phyloP scores from a whole-genome alignment of 352 stramenopile genomes.

The Phytopythium aichiense region DNA sequence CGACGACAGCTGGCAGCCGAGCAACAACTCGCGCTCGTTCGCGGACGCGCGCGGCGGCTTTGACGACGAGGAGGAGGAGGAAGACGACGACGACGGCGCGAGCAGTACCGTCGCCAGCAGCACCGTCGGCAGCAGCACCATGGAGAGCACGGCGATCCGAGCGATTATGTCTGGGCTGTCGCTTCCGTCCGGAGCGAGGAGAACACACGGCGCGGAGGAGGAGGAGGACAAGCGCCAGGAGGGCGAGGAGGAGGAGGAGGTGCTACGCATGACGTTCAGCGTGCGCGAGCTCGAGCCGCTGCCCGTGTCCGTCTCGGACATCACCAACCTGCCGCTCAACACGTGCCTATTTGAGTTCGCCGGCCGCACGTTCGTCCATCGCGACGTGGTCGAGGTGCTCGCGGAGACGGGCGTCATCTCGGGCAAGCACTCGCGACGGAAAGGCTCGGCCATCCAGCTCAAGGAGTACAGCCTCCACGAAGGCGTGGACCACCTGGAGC shows the following conservation, averaged over 20 bases:
- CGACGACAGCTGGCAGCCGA: constrained; percentile 31
- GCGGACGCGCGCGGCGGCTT: constrained; percentile 26
- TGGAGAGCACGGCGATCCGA: neutral
- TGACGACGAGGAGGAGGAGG: constrained; percentile 27
- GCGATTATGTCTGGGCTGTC: neutral
- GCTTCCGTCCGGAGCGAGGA: neutral
- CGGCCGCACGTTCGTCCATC: constrained; percentile 59
- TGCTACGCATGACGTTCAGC: constrained; percentile 56
- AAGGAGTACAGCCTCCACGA: constrained; percentile 77
- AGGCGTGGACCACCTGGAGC: constrained; percentile 66
- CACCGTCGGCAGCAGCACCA: neutral
- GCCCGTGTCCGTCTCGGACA: constrained; percentile 48
- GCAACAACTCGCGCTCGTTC: constrained; percentile 42
- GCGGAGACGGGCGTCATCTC: constrained; percentile 63
- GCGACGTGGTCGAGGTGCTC: constrained; percentile 63
- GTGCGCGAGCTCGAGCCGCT: constrained; percentile 68
- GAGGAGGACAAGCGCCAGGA: constrained; percentile 5
- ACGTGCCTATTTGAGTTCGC: constrained; percentile 80
- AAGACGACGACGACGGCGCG: constrained; percentile 12
- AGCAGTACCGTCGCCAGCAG: neutral
- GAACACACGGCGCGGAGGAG: constrained; percentile 7
- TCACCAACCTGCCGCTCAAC: constrained; percentile 73
- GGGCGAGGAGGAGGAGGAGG: constrained; percentile 40
- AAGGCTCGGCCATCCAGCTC: constrained; percentile 69
- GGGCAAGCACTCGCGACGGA: constrained; percentile 60